phyloP scores from a whole-genome alignment of 1,284 basidiomycete genomes.

The Erythrobasidium hasegawianum region DNA sequence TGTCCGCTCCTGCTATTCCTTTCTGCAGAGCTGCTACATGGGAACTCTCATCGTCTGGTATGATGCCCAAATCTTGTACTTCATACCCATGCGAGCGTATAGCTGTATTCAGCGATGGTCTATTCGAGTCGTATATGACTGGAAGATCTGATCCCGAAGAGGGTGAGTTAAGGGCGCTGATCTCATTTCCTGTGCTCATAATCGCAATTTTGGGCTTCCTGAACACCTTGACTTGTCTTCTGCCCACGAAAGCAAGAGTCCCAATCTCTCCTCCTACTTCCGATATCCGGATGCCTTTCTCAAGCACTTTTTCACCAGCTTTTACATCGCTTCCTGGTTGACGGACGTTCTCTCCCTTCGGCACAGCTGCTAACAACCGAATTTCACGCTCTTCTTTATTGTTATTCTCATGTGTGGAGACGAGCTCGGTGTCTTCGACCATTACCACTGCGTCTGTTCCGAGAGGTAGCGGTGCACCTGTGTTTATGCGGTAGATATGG shows the following conservation, averaged over 20 bases:
- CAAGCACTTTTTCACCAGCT: slow-evolving; percentile 64
- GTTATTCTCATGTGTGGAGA: slow-evolving; percentile 45
- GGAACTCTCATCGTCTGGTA: slow-evolving; percentile 61
- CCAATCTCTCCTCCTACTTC: slow-evolving; percentile 79
- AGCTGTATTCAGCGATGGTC: slow-evolving; percentile 68
- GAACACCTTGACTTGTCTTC: slow-evolving; percentile 57
- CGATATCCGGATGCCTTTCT: slow-evolving; percentile 60
- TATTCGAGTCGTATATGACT: slow-evolving; percentile 76
- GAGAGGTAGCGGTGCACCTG: slow-evolving; percentile 67
- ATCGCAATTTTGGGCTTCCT: slow-evolving; percentile 64
- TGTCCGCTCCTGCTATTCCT: slow-evolving; percentile 63
- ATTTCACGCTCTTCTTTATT: slow-evolving; percentile 64
- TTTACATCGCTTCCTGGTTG: slow-evolving; percentile 68
- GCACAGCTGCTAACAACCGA: slow-evolving; percentile 62
- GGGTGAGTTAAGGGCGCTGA: slow-evolving; percentile 60
- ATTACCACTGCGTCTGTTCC: slow-evolving; percentile 77
- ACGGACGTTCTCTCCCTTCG: slow-evolving; percentile 68
- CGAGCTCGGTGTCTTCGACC: slow-evolving; percentile 81
- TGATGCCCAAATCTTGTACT: slow-evolving; percentile 74
- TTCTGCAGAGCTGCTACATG: slow-evolving; percentile 60
- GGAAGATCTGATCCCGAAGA: slow-evolving; percentile 37
- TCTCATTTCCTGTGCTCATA: slow-evolving; percentile 79
- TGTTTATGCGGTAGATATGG: slow-evolving; percentile 69
- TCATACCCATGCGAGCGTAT: slow-evolving; percentile 68
- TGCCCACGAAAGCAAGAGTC: slow-evolving; percentile 73